Evolutionary conservation across 345 rosid species (phyloP).

Genomic region (Raphanus sativus): DNA sequence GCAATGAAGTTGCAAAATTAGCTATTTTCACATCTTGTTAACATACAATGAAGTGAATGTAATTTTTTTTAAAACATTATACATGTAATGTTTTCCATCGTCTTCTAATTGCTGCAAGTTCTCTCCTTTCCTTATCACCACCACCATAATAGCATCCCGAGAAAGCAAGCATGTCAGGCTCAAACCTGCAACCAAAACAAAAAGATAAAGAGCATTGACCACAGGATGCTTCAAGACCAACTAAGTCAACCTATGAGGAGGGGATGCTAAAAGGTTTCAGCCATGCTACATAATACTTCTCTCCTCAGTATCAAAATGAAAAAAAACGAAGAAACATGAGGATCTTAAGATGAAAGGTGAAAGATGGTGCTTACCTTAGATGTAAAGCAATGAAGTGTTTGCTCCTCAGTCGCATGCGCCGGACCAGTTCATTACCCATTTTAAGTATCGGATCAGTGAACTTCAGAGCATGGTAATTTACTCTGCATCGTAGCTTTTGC

Average conservation of each 20-base stretch:
- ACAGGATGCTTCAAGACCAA: no score
- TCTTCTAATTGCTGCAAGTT: conserved; percentile 81
- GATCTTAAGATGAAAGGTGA: background rate
- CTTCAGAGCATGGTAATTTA: conserved; percentile 85
- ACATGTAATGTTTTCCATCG: conserved; percentile 99
- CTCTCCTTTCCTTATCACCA: conserved; percentile 87
- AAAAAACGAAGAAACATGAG: no score
- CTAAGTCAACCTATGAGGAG: no score
- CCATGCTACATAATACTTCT: no score
- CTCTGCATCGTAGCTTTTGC: conserved; percentile 95
- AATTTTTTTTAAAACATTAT: no score
- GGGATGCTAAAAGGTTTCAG: no score
- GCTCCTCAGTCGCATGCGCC: conserved; percentile 50
- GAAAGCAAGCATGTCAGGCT: conserved; percentile 99
- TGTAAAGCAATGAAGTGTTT: conserved; percentile 55
- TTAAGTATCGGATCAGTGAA: conserved; percentile 74
- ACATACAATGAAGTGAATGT: background rate
- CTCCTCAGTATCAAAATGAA: no score
- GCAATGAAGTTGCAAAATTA: conserved; percentile 29
- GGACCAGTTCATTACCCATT: conserved; percentile 80
- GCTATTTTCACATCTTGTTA: background rate
- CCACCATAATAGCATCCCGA: conserved; percentile 99
- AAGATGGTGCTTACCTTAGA: conserved; percentile 54
- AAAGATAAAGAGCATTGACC: no score
- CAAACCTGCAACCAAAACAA: conserved; percentile 68